These are phyloP conservation scores for Zymoseptoria passerinii DNA, from an alignment of 2,329 filamentous ascomycete genomes.

Conservation along the genomic window DNA sequence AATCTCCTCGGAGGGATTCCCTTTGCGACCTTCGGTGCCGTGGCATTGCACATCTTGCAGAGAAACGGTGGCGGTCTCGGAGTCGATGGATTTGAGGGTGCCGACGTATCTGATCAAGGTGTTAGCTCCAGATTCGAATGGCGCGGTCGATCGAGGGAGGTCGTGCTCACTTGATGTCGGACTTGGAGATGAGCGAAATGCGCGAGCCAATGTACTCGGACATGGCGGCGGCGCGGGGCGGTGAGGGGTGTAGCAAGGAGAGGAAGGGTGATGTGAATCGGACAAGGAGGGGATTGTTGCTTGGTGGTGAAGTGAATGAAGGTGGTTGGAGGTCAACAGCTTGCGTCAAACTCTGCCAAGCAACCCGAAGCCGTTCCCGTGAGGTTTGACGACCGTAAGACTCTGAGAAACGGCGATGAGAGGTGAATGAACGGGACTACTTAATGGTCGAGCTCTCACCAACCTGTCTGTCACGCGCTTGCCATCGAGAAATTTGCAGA, in stretches of 20 bases:
- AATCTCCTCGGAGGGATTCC: conserved; percentile 71
- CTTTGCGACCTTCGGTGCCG: conserved; percentile 84
- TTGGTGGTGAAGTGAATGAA: conserved; percentile 1
- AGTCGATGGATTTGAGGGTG: conserved; percentile 95
- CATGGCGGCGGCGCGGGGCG: conserved; percentile 34
- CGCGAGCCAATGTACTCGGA: conserved; percentile 65
- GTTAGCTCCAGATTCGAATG: conserved; percentile 5
- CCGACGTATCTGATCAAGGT: conserved; percentile 71
- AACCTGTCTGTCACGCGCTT: background rate
- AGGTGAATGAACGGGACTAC: background rate
- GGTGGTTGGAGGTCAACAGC: conserved; percentile 2
- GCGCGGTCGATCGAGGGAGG: background rate
- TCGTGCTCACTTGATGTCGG: conserved; percentile 72
- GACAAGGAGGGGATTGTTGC: conserved; percentile 3
- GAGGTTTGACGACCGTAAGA: background rate
- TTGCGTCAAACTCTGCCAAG: background rate
- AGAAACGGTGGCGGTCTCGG: conserved; percentile 90
- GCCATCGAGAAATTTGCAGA: background rate
- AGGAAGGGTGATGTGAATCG: background rate
- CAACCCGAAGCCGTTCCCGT: background rate
- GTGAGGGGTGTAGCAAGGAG: conserved; percentile 3
- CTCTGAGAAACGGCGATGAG: background rate
- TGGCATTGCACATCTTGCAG: conserved; percentile 93
- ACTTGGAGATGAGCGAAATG: conserved; percentile 95
- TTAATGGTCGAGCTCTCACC: background rate